phyloP scores from a whole-genome alignment of 140 eudicot genomes.

The Cichorium intybus region DNA sequence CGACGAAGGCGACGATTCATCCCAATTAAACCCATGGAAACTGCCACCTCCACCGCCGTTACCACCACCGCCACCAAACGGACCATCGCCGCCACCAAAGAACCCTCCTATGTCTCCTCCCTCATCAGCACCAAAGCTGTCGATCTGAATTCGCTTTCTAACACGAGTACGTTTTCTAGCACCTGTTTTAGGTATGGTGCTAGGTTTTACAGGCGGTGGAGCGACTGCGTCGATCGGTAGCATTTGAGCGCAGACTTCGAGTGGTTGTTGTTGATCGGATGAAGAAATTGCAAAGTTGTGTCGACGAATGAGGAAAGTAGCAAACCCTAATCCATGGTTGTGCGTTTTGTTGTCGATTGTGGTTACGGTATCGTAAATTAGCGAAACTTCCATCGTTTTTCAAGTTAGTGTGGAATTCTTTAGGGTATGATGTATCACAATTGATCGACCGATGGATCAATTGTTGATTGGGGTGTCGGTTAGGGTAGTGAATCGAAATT shows the following conservation, averaged over 20 bases:
- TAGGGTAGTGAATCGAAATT: not conserved
- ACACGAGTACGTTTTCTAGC: conserved; percentile 45
- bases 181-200: conserved; percentile 32
- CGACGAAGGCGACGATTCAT: conserved; percentile 38
- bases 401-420: not conserved
- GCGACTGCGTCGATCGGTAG: conserved; percentile 60
- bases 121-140: conserved; percentile 26
- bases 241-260: conserved; percentile 32
- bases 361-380: conserved; percentile 35
- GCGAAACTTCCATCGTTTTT: conserved; percentile 35
- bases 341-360: conserved; percentile 31
- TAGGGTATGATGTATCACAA: conserved; percentile 9
- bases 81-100: conserved; percentile 44
- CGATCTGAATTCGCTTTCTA: conserved; percentile 27
- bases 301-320: conserved; percentile 22
- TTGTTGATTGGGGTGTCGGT: not conserved
- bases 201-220: conserved; percentile 56
- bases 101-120: conserved; percentile 41
- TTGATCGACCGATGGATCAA: conserved; percentile 3
- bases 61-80: conserved; percentile 26
- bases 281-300: conserved; percentile 13
- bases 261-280: conserved; percentile 26
- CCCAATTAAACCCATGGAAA: conserved; percentile 48
- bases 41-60: conserved; percentile 41
- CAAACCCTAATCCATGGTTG: conserved; percentile 17